These are phyloP conservation scores for Elongisporangium undulatum DNA, from an alignment of 352 stramenopile species.

Conservation along the genomic window DNA sequence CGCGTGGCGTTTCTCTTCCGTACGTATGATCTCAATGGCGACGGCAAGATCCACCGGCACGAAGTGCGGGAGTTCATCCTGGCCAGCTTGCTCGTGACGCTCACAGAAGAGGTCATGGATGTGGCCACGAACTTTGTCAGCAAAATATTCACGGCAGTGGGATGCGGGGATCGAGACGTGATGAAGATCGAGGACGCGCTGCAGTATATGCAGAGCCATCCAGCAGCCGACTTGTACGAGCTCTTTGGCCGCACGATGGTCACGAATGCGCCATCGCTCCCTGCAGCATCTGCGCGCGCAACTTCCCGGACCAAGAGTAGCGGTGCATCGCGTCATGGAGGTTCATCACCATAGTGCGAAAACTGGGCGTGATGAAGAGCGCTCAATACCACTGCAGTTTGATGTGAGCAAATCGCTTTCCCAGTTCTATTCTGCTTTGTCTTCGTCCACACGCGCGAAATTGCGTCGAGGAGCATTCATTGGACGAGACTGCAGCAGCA, in stretches of 20 bases:
- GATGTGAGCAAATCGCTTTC: neutral
- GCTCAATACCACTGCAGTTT: neutral
- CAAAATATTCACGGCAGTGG: conserved; percentile 55
- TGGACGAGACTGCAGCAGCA: neutral
- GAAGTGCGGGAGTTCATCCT: conserved; percentile 65
- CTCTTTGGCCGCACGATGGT: conserved; percentile 71
- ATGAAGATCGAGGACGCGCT: conserved; percentile 46
- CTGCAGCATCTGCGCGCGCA: neutral
- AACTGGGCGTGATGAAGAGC: neutral
- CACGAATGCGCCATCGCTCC: conserved; percentile 4
- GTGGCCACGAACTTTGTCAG: conserved; percentile 54
- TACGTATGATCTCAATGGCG: conserved; percentile 71
- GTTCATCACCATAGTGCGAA: neutral
- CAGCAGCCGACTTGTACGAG: conserved; percentile 46
- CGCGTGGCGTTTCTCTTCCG: conserved; percentile 65
- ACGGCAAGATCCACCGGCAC: conserved; percentile 49
- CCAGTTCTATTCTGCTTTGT: neutral
- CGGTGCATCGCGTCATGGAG: neutral
- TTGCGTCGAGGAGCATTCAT: conserved; percentile 22
- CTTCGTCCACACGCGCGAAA: conserved; percentile 12
- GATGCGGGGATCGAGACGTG: conserved; percentile 23
- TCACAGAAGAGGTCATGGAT: conserved; percentile 38
- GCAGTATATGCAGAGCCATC: conserved; percentile 41
- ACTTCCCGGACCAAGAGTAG: neutral
- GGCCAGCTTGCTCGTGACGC: conserved; percentile 39